These are phyloP conservation scores for Cladosporium sp. DNA, from an alignment of 2,329 filamentous ascomycete genomes.

Conservation along the genomic window DNA sequence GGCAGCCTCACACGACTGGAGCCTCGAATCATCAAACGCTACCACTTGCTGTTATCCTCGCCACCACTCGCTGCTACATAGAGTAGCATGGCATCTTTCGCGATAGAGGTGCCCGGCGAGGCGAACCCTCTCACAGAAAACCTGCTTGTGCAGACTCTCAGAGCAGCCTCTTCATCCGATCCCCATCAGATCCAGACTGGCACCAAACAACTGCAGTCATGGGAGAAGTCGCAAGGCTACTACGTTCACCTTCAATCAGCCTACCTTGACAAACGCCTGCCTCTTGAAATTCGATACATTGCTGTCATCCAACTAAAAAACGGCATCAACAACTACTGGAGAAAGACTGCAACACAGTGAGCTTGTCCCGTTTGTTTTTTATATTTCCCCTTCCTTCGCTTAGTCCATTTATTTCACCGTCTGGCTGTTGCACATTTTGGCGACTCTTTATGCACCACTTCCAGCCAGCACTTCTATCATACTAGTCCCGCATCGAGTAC, in stretches of 20 bases:
- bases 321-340: constrained; percentile 93
- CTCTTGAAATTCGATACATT: constrained; percentile 78
- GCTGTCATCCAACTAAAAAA: constrained; percentile 95
- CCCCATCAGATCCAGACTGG: constrained; percentile 54
- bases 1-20: background rate
- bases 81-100: constrained; percentile 28
- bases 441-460: background rate
- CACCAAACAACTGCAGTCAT: constrained; percentile 55
- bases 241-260: constrained; percentile 60
- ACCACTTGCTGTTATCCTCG: background rate
- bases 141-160: constrained; percentile 51
- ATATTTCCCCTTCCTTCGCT: background rate
- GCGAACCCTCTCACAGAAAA: constrained; percentile 61
- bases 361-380: constrained; percentile 17
- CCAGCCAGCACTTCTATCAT: background rate
- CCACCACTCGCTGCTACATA: background rate
- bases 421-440: background rate
- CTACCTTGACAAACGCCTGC: constrained; percentile 77
- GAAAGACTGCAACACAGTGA: constrained; percentile 72
- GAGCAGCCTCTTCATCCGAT: constrained; percentile 50
- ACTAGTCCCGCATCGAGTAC: background rate
- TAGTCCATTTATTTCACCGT: background rate
- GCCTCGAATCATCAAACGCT: constrained; percentile 13
- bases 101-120: constrained; percentile 77
- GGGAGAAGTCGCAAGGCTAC: constrained; percentile 52